These are phyloP conservation scores for Monosporascus cannonballus DNA, from an alignment of 2,329 filamentous ascomycete species.

Conservation along the genomic window DNA sequence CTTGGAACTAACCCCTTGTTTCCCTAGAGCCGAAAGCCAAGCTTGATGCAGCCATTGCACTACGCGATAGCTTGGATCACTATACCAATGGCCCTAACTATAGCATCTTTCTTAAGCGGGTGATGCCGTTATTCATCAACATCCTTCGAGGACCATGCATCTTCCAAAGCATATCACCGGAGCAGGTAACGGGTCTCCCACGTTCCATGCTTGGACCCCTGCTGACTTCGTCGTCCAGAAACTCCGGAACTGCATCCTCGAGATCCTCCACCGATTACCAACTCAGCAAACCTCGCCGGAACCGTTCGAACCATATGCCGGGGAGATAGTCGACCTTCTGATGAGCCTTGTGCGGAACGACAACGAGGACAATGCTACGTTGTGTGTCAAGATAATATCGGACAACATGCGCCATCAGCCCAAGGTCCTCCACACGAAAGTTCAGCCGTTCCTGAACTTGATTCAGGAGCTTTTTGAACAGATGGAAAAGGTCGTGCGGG, in stretches of 20 bases:
- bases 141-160: conserved; percentile 81
- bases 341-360: conserved; percentile 85
- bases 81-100: conserved; percentile 78
- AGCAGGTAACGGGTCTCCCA: conserved; percentile 62
- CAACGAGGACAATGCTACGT: conserved; percentile 97
- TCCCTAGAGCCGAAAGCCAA: conserved; percentile 70
- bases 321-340: conserved; percentile 82
- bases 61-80: conserved; percentile 88
- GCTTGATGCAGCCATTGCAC: conserved; percentile 72
- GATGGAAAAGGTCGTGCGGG: conserved; percentile 89
- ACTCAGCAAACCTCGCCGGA: conserved; percentile 67
- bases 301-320: conserved; percentile 79
- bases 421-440: conserved; percentile 70
- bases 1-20: not conserved
- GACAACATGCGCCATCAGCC: conserved; percentile 92
- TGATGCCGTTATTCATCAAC: conserved; percentile 84
- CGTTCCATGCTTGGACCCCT: not conserved
- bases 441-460: conserved; percentile 82
- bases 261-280: conserved; percentile 84
- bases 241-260: conserved; percentile 86
- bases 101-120: conserved; percentile 71
- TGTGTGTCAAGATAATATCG: conserved; percentile 97
- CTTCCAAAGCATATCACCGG: conserved; percentile 82
- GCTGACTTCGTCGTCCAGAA: conserved; percentile 47
- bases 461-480: conserved; percentile 95